These are phyloP conservation scores for Saturnispora quitensis DNA, from an alignment of 805 yeast genomes.

Conservation along the genomic window DNA sequence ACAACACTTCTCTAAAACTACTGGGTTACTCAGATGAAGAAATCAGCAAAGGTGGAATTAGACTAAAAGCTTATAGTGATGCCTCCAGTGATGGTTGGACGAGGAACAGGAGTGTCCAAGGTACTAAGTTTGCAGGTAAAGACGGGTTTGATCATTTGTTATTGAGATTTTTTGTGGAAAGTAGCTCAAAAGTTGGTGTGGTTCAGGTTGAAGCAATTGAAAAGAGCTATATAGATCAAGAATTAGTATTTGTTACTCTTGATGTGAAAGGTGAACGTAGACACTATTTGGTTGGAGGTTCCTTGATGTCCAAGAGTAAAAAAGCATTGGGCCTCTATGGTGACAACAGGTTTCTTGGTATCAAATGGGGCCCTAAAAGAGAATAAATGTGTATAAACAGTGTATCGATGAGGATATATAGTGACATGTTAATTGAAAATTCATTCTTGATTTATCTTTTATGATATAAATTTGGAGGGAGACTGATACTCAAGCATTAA, in stretches of 20 bases:
- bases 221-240: slow-evolving; percentile 53
- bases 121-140: slow-evolving; percentile 53
- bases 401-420: neutral
- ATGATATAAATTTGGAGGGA: too few species aligned
- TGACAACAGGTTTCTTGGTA: slow-evolving; percentile 61
- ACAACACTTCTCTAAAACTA: slow-evolving; percentile 46
- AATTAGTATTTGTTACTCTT: slow-evolving; percentile 61
- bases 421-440: neutral
- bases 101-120: slow-evolving; percentile 75
- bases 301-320: slow-evolving; percentile 31
- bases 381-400: slow-evolving; percentile 21
- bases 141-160: slow-evolving; percentile 73
- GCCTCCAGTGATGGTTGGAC: slow-evolving; percentile 66
- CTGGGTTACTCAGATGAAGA: slow-evolving; percentile 35
- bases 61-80: slow-evolving; percentile 81
- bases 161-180: slow-evolving; percentile 83
- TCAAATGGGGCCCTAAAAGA: slow-evolving; percentile 73
- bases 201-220: slow-evolving; percentile 78
- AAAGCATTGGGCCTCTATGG: slow-evolving; percentile 11
- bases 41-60: slow-evolving; percentile 33
- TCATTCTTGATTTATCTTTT: neutral
- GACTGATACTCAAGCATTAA: too few species aligned
- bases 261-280: slow-evolving; percentile 68
- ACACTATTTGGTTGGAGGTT: slow-evolving; percentile 56
- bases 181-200: slow-evolving; percentile 52